These are phyloP conservation scores for Neofusicoccum cordaticola DNA, from an alignment of 2,329 filamentous ascomycete species.

Conservation along the genomic window DNA sequence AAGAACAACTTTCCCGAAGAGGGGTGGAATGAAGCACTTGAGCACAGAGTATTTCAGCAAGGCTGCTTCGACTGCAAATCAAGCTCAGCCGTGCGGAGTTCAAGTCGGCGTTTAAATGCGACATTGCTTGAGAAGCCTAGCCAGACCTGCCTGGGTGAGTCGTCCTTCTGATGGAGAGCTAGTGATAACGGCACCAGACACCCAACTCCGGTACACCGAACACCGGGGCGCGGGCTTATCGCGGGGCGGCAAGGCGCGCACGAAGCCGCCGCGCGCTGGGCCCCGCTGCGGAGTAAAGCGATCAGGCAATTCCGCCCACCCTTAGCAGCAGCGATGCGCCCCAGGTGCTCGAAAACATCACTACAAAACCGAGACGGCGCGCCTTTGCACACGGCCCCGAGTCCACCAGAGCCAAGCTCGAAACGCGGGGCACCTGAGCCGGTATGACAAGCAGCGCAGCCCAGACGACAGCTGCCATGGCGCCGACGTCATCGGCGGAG, in stretches of 20 bases:
- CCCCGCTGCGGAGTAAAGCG: conserved; percentile 10
- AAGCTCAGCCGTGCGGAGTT: no score
- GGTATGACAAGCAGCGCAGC: neutral
- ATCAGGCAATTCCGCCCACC: conserved; percentile 4
- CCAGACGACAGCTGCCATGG: neutral
- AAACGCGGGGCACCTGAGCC: neutral
- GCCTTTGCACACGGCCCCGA: neutral
- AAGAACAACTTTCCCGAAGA: no score
- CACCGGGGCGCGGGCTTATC: conserved; percentile 1
- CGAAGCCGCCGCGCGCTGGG: neutral
- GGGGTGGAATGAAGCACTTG: no score
- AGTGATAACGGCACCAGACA: neutral
- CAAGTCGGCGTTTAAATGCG: no score
- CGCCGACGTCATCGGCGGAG: conserved; percentile 8
- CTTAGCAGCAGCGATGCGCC: neutral
- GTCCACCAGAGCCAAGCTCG: neutral
- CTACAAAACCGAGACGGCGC: neutral
- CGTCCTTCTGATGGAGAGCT: neutral
- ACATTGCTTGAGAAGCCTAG: no score
- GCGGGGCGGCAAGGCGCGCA: neutral
- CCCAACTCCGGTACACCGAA: neutral
- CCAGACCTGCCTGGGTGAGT: no score
- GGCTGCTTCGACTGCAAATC: no score
- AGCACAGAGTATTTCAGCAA: no score
- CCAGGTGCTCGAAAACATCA: neutral